Evolutionary conservation across 164 flowering plant species (phyloP).

Genomic region (Nymphaea thermarum): DNA sequence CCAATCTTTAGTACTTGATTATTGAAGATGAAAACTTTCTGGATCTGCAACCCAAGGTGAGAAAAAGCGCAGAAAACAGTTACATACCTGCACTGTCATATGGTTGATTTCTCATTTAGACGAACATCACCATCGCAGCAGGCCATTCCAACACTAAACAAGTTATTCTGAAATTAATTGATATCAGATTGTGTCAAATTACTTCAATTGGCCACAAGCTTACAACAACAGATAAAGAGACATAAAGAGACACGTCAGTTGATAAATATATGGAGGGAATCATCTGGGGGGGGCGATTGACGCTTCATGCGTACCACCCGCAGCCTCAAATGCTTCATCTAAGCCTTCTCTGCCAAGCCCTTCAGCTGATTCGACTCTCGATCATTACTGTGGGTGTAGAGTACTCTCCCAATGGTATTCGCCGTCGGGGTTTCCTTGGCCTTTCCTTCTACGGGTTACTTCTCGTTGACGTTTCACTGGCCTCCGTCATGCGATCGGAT

Average conservation of each 20-base stretch:
- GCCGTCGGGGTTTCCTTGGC: too few species aligned
- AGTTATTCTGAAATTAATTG: constrained; percentile 43
- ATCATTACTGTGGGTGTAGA: too few species aligned
- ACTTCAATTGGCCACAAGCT: background rate
- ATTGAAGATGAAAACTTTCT: background rate
- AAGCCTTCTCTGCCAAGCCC: constrained; percentile 17
- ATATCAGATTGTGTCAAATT: background rate
- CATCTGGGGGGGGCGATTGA: constrained; percentile 77
- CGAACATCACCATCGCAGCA: constrained; percentile 89
- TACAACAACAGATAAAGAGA: too few species aligned
- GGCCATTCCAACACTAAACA: constrained; percentile 87
- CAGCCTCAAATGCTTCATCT: constrained; percentile 68
- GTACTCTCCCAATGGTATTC: too few species aligned
- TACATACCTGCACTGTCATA: constrained; percentile 84
- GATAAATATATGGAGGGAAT: background rate
- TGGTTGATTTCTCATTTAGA: constrained; percentile 76
- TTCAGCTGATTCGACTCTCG: too few species aligned
- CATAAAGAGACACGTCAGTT: background rate
- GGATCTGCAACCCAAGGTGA: background rate
- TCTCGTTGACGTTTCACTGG: too few species aligned
- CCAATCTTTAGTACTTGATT: background rate
- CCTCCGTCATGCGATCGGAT: too few species aligned
- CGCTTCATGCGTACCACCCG: constrained; percentile 7
- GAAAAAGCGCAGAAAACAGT: background rate
- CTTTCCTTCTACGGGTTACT: too few species aligned